A percentile compares a stretch with the other conserved stretches of the same genome.
Evolutionary conservation across 805 yeast genomes (phyloP).

Genomic region (Lipomyces orientalis): DNA sequence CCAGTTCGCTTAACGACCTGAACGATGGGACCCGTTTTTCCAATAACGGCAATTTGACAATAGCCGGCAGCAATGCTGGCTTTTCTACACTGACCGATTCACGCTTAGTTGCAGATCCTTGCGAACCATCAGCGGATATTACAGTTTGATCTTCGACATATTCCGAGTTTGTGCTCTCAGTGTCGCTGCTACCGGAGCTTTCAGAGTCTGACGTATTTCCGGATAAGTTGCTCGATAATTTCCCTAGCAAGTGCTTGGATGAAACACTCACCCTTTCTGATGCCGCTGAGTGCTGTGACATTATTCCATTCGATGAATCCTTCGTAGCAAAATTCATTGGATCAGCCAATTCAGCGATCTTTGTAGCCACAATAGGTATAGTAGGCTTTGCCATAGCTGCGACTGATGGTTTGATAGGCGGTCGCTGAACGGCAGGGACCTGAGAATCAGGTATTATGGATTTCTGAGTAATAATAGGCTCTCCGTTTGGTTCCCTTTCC

Average conservation of each 20-base stretch:
- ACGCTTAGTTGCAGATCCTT: background rate
- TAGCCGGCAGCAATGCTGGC: background rate
- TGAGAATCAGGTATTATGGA: background rate
- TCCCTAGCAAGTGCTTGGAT: background rate
- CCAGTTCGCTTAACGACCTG: conserved; percentile 29
- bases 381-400: background rate
- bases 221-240: background rate
- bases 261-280: background rate
- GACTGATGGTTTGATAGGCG: background rate
- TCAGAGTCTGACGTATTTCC: background rate
- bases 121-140: background rate
- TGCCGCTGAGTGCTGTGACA: background rate
- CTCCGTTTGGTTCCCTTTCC: background rate
- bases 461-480: background rate
- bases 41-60: conserved; percentile 6
- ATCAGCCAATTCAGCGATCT: background rate
- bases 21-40: conserved; percentile 34
- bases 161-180: conserved; percentile 7
- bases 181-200: background rate
- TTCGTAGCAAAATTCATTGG: background rate
- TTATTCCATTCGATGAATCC: background rate
- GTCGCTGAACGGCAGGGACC: background rate
- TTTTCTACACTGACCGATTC: background rate
- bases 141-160: background rate
- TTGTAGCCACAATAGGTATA: background rate